Evolutionary conservation across 306 rosid genomes (phyloP).

Genomic region (Cajanus cajan): DNA sequence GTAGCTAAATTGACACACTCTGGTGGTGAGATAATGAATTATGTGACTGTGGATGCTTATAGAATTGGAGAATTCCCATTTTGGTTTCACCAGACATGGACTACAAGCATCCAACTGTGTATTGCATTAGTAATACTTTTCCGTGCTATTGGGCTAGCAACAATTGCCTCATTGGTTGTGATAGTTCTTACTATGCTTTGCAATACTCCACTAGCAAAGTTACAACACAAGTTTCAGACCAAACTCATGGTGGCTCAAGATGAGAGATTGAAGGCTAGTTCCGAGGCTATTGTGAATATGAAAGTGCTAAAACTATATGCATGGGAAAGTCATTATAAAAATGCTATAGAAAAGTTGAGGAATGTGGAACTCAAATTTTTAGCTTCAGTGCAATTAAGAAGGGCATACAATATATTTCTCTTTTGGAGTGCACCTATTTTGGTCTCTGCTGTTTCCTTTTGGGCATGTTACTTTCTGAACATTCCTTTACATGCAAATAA

Average conservation of each 20-base stretch:
- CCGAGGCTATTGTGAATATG: slow-evolving; percentile 3
- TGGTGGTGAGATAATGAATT: slow-evolving; percentile 9
- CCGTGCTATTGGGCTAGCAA: slow-evolving; percentile 55
- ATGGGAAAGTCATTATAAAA: slow-evolving; percentile 49
- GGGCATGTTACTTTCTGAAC: background rate
- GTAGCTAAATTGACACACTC: slow-evolving; percentile 33
- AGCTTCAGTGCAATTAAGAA: slow-evolving; percentile 44
- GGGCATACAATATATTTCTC: slow-evolving; percentile 41
- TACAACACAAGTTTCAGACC: background rate
- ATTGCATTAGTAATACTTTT: slow-evolving; percentile 46
- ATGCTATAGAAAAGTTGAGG: slow-evolving; percentile 47
- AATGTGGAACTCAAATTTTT: slow-evolving; percentile 51
- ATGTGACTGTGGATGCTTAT: slow-evolving; percentile 40
- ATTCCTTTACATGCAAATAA: slow-evolving; percentile 13
- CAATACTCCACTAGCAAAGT: slow-evolving; percentile 3
- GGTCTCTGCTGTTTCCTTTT: slow-evolving; percentile 10
- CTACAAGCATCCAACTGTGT: slow-evolving; percentile 56
- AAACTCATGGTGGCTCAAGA: slow-evolving; percentile 10
- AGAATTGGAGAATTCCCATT: slow-evolving; percentile 77
- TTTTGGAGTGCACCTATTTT: slow-evolving; percentile 62
- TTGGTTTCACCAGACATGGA: slow-evolving; percentile 72
- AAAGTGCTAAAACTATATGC: slow-evolving; percentile 5
- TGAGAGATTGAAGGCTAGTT: background rate
- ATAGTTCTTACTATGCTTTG: slow-evolving; percentile 55
- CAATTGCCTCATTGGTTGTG: slow-evolving; percentile 54